phyloP scores from a whole-genome alignment of 2,329 filamentous ascomycete species.

The Cryphonectria nitschkei region DNA sequence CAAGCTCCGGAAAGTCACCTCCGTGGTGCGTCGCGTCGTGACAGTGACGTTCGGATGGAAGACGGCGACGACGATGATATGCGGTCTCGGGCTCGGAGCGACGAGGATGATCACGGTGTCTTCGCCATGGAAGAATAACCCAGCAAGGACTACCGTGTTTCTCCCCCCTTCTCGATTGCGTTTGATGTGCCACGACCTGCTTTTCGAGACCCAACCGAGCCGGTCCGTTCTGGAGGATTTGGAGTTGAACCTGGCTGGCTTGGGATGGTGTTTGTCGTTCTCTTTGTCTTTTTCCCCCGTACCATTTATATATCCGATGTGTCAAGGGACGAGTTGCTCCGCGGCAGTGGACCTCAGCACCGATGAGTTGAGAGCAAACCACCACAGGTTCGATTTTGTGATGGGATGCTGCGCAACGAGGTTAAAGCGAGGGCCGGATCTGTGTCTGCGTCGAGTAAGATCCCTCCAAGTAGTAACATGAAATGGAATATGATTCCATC shows the following conservation, averaged over 20 bases:
- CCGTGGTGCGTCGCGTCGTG: conserved; percentile 53
- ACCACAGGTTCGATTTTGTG: conserved; percentile 30
- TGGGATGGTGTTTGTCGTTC: conserved; percentile 33
- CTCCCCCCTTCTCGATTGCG: conserved; percentile 17
- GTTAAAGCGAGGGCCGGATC: conserved; percentile 69
- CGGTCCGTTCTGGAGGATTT: conserved; percentile 28
- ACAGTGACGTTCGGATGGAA: conserved; percentile 69
- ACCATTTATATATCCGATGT: conserved; percentile 46
- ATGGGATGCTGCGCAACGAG: conserved; percentile 56
- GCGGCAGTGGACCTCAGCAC: conserved; percentile 66
- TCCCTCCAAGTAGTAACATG: conserved; percentile 38
- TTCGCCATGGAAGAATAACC: conserved; percentile 95
- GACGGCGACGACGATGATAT: conserved; percentile 70
- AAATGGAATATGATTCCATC: conserved; percentile 36
- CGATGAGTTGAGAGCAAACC: conserved; percentile 63
- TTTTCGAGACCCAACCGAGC: conserved; percentile 23
- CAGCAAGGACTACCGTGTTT: conserved; percentile 15
- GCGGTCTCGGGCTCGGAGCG: conserved; percentile 66
- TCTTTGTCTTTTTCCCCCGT: conserved; percentile 45
- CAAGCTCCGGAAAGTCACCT: conserved; percentile 68
- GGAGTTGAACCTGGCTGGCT: conserved; percentile 35
- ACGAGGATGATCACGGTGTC: conserved; percentile 93
- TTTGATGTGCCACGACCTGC: conserved; percentile 29
- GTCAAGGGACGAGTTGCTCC: conserved; percentile 64
- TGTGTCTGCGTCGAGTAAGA: conserved; percentile 65